Conservation (phyloP, 192 early-diverging fungal species). For the Rhizophagus sp. region DNA sequence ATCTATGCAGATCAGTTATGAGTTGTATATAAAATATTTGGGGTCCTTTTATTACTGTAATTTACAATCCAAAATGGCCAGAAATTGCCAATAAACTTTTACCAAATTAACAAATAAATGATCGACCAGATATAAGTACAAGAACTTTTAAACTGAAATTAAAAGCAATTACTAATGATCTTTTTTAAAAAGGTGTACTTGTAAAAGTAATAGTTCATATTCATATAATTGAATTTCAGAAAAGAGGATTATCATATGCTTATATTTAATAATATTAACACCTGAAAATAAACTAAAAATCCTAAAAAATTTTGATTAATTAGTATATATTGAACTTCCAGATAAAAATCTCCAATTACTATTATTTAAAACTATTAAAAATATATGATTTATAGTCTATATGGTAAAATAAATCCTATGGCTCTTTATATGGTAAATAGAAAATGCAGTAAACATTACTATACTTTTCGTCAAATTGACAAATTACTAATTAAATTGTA, state of each 20-base stretch:
- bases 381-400: too few species aligned
- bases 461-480: too few species aligned
- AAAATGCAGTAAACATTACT: too few species aligned
- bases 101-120: constrained; percentile 1
- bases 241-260: constrained; percentile 40
- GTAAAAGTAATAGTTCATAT: constrained; percentile 35
- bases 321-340: constrained; percentile 35
- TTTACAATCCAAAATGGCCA: constrained; percentile 31
- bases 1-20: too few species aligned
- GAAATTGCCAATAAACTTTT: constrained; percentile 24
- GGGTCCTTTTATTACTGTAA: constrained; percentile 49
- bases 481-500: too few species aligned
- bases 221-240: constrained; percentile 44
- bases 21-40: too few species aligned
- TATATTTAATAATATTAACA: constrained; percentile 40
- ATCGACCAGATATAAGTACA: constrained; percentile 29
- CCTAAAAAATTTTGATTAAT: constrained; percentile 26
- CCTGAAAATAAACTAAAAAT: constrained; percentile 19
- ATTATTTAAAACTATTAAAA: constrained; percentile 20
- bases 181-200: constrained; percentile 22
- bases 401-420: too few species aligned
- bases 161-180: constrained; percentile 14
- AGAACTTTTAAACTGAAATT: constrained; percentile 32
- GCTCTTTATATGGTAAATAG: too few species aligned
- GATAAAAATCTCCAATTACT: constrained; percentile 11